A percentile compares a stretch with the other conserved stretches of the same genome.
These are phyloP conservation scores for Boletus sp. DNA, from an alignment of 768 basidiomycete species.

Conservation along the genomic window DNA sequence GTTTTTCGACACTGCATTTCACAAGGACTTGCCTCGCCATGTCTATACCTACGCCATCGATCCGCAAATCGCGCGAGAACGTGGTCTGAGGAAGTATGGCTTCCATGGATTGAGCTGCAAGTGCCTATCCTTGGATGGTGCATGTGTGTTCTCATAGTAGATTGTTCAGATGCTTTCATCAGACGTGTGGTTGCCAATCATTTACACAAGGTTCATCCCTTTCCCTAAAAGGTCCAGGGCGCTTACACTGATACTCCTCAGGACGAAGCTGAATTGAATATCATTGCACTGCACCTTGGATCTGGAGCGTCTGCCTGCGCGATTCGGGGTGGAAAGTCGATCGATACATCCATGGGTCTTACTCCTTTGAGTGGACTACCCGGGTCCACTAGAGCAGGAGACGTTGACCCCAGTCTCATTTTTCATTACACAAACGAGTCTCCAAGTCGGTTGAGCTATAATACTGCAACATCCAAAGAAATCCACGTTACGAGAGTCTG, in stretches of 20 bases:
- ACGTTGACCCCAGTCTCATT: conserved; percentile 80
- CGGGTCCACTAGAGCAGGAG: conserved; percentile 82
- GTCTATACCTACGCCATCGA: conserved; percentile 79
- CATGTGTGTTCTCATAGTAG: background rate
- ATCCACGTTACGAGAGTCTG: conserved; percentile 53
- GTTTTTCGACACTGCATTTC: conserved; percentile 87
- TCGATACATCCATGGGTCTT: conserved; percentile 90
- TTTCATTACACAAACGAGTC: conserved; percentile 70
- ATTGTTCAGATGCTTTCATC: conserved; percentile 58
- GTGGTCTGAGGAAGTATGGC: conserved; percentile 83
- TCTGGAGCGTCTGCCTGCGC: conserved; percentile 87
- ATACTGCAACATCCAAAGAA: conserved; percentile 41
- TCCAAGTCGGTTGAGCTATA: conserved; percentile 48
- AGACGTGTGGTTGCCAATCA: conserved; percentile 56
- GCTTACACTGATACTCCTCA: conserved; percentile 16
- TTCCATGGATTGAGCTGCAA: conserved; percentile 84
- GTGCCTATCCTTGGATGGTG: background rate
- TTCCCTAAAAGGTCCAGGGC: background rate
- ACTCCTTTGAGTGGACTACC: conserved; percentile 87
- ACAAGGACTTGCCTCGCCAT: conserved; percentile 69
- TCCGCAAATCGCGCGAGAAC: conserved; percentile 53
- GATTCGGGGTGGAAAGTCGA: conserved; percentile 65
- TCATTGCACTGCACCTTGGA: conserved; percentile 85
- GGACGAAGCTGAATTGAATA: conserved; percentile 51
- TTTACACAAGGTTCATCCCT: conserved; percentile 47